phyloP scores from a whole-genome alignment of 805 yeast genomes.

The Candida hispaniensis region DNA sequence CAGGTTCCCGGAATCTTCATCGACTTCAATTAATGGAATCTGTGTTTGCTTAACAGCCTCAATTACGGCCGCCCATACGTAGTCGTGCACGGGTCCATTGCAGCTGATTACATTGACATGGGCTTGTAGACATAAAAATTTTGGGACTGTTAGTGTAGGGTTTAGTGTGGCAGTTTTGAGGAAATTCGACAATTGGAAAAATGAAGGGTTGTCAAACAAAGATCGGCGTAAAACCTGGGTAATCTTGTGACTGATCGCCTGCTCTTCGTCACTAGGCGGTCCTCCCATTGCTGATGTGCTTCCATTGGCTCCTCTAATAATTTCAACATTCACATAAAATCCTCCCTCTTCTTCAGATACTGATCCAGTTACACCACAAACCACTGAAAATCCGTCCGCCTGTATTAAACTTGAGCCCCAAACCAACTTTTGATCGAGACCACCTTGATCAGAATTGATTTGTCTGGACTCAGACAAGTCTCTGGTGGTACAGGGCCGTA shows the following conservation, averaged over 20 bases:
- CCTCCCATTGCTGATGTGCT: conserved; percentile 16
- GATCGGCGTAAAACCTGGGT: conserved; percentile 52
- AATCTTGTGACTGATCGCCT: conserved; percentile 37
- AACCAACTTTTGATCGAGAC: conserved; percentile 23
- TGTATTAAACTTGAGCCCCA: conserved; percentile 62
- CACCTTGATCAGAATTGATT: conserved; percentile 31
- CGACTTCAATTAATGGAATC: conserved; percentile 59
- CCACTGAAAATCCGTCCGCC: conserved; percentile 61
- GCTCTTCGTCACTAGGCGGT: conserved; percentile 24
- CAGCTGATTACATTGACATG: conserved; percentile 68
- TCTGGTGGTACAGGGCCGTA: conserved; percentile 62
- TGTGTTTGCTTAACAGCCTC: conserved; percentile 48
- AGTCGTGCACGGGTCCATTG: conserved; percentile 71
- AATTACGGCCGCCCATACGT: conserved; percentile 58
- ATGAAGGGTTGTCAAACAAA: conserved; percentile 33
- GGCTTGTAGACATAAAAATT: conserved; percentile 53
- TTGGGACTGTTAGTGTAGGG: conserved; percentile 10
- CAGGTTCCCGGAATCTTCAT: conserved; percentile 34
- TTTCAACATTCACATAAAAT: conserved; percentile 22
- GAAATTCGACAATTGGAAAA: conserved; percentile 22
- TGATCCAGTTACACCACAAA: conserved; percentile 35
- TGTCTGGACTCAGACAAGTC: conserved; percentile 62
- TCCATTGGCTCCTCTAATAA: conserved; percentile 30
- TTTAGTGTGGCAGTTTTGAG: conserved; percentile 28
- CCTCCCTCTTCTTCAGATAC: conserved; percentile 19